A percentile compares a stretch with the other conserved stretches of the same genome.
phyloP scores from a whole-genome alignment of 352 stramenopile genomes.

The Globisporangium apiculatum region DNA sequence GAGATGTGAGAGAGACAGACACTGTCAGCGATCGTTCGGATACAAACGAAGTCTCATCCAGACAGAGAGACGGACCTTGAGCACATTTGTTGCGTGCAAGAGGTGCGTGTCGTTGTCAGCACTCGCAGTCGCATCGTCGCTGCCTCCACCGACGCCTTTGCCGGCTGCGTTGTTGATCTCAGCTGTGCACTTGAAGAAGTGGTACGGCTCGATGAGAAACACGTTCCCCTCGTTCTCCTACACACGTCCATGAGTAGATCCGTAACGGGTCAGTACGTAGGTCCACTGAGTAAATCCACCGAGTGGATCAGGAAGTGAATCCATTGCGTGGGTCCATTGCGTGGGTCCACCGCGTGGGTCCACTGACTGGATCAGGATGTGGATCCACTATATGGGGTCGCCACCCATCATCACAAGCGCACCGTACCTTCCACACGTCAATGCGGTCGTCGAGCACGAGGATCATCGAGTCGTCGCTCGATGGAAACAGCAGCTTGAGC shows the following conservation, averaged over 20 bases:
- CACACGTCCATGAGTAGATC: no score
- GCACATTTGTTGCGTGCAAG: constrained; percentile 39
- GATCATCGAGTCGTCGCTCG: constrained; percentile 85
- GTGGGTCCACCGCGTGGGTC: no score
- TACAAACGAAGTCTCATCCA: no score
- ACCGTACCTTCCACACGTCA: constrained; percentile 71
- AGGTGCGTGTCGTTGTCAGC: constrained; percentile 40
- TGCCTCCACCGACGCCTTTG: constrained; percentile 28
- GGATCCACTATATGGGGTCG: no score
- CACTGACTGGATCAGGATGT: no score
- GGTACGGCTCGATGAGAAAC: constrained; percentile 81
- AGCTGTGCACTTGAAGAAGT: constrained; percentile 73
- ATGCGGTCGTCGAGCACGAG: constrained; percentile 80
- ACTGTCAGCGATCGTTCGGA: no score
- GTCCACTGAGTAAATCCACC: no score
- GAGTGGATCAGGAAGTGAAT: no score
- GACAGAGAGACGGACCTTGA: constrained; percentile 31
- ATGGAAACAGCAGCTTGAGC: constrained; percentile 82
- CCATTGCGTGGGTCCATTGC: no score
- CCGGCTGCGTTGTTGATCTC: constrained; percentile 84
- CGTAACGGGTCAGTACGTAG: no score
- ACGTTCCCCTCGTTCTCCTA: constrained; percentile 83
- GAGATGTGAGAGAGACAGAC: no score
- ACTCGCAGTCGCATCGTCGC: constrained; percentile 28
- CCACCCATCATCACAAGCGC: neutral